Evolutionary conservation across 1,284 basidiomycete genomes (phyloP), one percentile per base, ranked within the genome.

Genomic region (Cutaneotrichosporon sp.): DNA sequence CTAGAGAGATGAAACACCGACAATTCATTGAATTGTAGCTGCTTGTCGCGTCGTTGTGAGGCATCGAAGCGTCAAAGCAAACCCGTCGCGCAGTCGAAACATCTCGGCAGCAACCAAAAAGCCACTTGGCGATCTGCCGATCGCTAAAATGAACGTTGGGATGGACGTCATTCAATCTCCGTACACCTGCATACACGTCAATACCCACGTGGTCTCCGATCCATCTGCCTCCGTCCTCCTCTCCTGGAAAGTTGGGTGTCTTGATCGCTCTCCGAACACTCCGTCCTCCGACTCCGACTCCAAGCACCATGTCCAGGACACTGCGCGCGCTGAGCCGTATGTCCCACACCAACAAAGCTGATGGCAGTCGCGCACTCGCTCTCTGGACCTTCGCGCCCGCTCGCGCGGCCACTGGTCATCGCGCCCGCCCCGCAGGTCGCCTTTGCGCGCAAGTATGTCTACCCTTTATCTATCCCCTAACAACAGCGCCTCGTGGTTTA

Each of bases 261-360:
- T 30, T 30, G 36, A 51, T 49, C 55, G 16, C 22, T 11, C 52
- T 56, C 32, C 32, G 53, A 56, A 52, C 40, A 36, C 56, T 30
- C 32, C 34, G 34, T 2, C 34, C 26, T 26, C 26, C 26, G 50
- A 36, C 56, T 30, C 32, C 34, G 34, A 36, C 34, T 3, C 52
- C 63, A 58, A 31, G 36, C 11, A 51, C 55, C 47, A 69, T 69
- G 67, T 69, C 67, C 38, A 64, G 67, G 62, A 63, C 66, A 61
- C 64, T 69, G 26, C 64, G 67, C 64, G 67, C 67, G 42, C 60
- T 64, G 49, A 50, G 46, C 52, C 31, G 67, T 69, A 22, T 16
- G 66, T 63, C 31, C 8, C 9, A 4, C 30, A 5, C 1, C 7
- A 1, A 26, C 8, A 36, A 2, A 31, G 55, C 65, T 63, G 30